Evolutionary conservation across 208 protist species (phyloP).

Genomic region (Leptomonas seymouri): DNA sequence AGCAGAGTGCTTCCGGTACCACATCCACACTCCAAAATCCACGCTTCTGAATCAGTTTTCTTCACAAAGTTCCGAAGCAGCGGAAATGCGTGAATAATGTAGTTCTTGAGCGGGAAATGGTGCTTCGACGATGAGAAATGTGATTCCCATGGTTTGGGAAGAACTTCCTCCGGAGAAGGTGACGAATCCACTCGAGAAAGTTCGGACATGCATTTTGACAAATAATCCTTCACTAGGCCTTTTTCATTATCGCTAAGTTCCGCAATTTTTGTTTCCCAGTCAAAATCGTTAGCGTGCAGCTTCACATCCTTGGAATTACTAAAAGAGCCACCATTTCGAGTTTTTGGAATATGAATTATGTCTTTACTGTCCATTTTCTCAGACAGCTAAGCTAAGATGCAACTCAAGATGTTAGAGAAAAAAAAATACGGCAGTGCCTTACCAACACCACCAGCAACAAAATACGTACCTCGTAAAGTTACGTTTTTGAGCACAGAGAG

Average conservation of each 20-base stretch:
- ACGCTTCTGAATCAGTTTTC: not conserved
- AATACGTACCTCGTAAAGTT: too few species aligned
- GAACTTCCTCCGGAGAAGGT: not conserved
- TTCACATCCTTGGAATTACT: slow-evolving; percentile 59
- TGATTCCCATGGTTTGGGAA: slow-evolving; percentile 44
- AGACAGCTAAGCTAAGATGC: too few species aligned
- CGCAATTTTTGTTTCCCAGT: slow-evolving; percentile 47
- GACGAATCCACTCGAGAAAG: not conserved
- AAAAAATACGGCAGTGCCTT: not conserved
- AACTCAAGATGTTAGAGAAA: not conserved
- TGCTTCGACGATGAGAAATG: slow-evolving; percentile 60
- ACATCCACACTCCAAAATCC: slow-evolving; percentile 77
- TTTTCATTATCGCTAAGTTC: slow-evolving; percentile 37
- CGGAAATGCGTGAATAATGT: slow-evolving; percentile 78
- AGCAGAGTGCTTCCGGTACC: slow-evolving; percentile 78
- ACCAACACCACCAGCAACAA: not conserved
- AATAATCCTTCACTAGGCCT: slow-evolving; percentile 37
- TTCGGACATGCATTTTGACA: slow-evolving; percentile 4
- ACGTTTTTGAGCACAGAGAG: too few species aligned
- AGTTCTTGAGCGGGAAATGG: slow-evolving; percentile 85
- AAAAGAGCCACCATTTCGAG: slow-evolving; percentile 47
- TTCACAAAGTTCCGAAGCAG: slow-evolving; percentile 40
- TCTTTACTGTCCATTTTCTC: not conserved
- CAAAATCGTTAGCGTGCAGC: slow-evolving; percentile 76
- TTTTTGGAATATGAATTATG: slow-evolving; percentile 27